Percentiles rank a stretch among this genome's conserved stretches.
Evolutionary conservation across 257 asterid species (phyloP).

Genomic region (Cruciata laevipes): DNA sequence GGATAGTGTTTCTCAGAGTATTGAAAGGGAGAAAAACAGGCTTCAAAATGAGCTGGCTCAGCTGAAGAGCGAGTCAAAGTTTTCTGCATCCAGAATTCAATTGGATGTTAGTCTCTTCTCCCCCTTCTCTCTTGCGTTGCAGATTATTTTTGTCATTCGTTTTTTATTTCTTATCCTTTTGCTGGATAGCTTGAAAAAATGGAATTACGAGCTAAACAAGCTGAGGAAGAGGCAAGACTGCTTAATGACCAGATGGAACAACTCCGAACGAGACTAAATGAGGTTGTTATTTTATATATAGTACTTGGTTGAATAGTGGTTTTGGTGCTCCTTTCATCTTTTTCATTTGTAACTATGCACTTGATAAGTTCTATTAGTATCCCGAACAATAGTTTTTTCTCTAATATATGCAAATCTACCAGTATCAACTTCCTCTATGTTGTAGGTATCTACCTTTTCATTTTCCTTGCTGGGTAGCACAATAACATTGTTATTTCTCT

Average conservation of each 20-base stretch:
- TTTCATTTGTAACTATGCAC: neutral
- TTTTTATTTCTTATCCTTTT: constrained; percentile 21
- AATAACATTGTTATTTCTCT: constrained; percentile 18
- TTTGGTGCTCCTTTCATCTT: neutral
- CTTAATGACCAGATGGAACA: constrained; percentile 63
- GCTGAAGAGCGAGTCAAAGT: constrained; percentile 75
- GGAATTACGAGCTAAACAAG: constrained; percentile 73
- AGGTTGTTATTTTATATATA: constrained; percentile 38
- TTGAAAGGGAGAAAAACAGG: constrained; percentile 57
- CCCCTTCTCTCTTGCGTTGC: neutral
- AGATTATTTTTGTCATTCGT: neutral
- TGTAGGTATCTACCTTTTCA: neutral
- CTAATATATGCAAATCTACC: neutral
- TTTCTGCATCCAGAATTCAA: constrained; percentile 62
- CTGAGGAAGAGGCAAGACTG: constrained; percentile 68
- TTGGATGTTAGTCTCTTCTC: constrained; percentile 54
- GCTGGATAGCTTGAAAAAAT: constrained; percentile 70
- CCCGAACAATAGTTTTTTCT: neutral
- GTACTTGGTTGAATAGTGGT: neutral
- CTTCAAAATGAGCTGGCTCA: constrained; percentile 74
- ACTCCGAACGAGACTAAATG: constrained; percentile 50
- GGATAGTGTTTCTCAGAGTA: constrained; percentile 51
- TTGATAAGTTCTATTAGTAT: neutral
- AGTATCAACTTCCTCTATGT: neutral
- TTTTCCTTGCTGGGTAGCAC: constrained; percentile 9